A percentile compares a stretch with the other conserved stretches of the same genome.
phyloP scores from a whole-genome alignment of 306 rosid genomes.

The Aeschynomene evenia region DNA sequence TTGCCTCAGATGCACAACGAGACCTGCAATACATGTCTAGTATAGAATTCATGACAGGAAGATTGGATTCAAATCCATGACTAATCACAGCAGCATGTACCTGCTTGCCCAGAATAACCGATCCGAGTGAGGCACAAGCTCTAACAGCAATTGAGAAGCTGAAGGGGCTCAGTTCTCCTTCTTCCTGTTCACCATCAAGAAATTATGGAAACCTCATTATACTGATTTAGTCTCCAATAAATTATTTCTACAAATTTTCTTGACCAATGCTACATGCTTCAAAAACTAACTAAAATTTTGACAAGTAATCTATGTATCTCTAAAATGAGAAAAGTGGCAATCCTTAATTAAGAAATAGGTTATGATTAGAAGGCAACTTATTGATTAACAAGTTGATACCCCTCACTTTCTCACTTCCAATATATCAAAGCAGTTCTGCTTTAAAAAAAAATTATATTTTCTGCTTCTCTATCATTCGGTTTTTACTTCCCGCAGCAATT shows the following conservation, averaged over 20 bases:
- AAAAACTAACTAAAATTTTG: too few relatives aligned
- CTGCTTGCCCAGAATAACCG: constrained; percentile 52
- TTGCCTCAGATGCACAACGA: constrained; percentile 54
- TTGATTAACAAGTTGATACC: too few relatives aligned
- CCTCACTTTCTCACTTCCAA: too few relatives aligned
- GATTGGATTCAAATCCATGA: constrained; percentile 52
- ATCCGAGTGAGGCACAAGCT: constrained; percentile 63
- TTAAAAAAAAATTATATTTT: too few relatives aligned
- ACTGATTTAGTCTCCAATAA: background rate
- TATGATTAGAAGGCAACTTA: too few relatives aligned
- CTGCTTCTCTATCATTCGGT: too few relatives aligned
- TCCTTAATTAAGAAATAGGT: too few relatives aligned
- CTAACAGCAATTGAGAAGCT: constrained; percentile 76
- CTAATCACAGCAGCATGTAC: constrained; percentile 67
- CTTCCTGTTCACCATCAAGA: constrained; percentile 59
- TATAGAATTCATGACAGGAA: constrained; percentile 72
- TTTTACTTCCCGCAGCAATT: background rate
- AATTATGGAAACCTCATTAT: background rate
- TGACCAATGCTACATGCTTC: too few relatives aligned
- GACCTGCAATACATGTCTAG: constrained; percentile 83
- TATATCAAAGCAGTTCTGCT: too few relatives aligned
- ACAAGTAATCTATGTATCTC: too few relatives aligned
- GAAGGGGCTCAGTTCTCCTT: constrained; percentile 53
- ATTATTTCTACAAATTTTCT: background rate
- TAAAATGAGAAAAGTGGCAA: too few relatives aligned